Evolutionary conservation across 257 asterid species (phyloP).

Genomic region (Capsicum pubescens): DNA sequence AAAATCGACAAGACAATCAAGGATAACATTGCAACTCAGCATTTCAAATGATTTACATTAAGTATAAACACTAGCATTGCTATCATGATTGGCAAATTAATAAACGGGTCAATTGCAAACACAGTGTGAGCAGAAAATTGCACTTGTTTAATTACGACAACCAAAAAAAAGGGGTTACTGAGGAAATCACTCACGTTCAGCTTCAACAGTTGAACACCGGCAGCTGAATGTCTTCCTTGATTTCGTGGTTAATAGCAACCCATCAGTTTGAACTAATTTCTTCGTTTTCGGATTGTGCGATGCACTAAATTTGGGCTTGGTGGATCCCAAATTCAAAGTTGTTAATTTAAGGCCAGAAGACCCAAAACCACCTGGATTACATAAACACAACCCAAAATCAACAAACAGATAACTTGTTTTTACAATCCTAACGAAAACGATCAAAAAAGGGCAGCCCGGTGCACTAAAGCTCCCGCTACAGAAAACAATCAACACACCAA

Average conservation of each 20-base stretch:
- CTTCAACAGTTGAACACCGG: conserved; percentile 48
- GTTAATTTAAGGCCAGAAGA: conserved; percentile 58
- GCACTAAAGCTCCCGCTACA: neutral
- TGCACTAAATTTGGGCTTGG: conserved; percentile 49
- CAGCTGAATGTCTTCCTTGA: conserved; percentile 49
- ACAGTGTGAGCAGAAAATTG: neutral
- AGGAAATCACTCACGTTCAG: conserved; percentile 49
- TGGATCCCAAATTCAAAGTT: conserved; percentile 49
- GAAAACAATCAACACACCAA: neutral
- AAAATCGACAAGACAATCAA: neutral
- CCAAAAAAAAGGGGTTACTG: neutral
- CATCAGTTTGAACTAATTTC: conserved; percentile 42
- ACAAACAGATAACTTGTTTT: neutral
- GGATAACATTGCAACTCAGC: neutral
- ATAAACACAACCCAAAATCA: conserved; percentile 26
- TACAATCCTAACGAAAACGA: neutral
- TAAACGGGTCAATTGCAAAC: neutral
- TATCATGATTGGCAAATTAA: neutral
- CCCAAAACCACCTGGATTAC: conserved; percentile 62
- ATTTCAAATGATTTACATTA: conserved; percentile 7
- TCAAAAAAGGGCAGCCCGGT: neutral
- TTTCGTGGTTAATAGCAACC: conserved; percentile 46
- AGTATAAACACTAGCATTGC: neutral
- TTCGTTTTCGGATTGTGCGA: conserved; percentile 39
- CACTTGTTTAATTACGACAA: neutral